A percentile compares a stretch with the other conserved stretches of the same genome.
These are phyloP conservation scores for Teunomyces gatunensis DNA, from an alignment of 805 yeast species.

Conservation along the genomic window DNA sequence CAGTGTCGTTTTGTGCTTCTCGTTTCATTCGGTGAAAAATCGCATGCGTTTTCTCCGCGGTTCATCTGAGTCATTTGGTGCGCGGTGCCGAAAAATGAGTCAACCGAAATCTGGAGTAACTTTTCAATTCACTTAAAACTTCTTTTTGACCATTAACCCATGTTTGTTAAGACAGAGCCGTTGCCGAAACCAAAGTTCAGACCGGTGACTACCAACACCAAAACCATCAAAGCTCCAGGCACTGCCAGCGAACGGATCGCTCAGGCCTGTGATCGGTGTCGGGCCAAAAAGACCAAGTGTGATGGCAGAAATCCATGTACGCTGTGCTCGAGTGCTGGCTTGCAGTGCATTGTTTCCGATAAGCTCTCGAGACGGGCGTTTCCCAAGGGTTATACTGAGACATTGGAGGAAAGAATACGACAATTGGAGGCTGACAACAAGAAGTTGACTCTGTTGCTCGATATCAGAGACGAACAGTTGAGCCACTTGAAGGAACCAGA, in stretches of 20 bases:
- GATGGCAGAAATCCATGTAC: slow-evolving; percentile 79
- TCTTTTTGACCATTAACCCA: neutral
- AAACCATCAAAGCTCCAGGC: slow-evolving; percentile 67
- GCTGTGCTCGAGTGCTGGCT: slow-evolving; percentile 78
- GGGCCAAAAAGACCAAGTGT: slow-evolving; percentile 76
- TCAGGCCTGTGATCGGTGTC: slow-evolving; percentile 88
- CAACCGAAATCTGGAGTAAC: slow-evolving; percentile 2
- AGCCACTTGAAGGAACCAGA: slow-evolving; percentile 27
- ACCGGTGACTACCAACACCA: slow-evolving; percentile 19
- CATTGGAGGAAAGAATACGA: slow-evolving; percentile 82
- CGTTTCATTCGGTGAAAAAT: neutral
- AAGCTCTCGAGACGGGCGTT: slow-evolving; percentile 81
- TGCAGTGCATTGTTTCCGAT: slow-evolving; percentile 86
- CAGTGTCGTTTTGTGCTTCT: neutral
- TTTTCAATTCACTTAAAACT: neutral
- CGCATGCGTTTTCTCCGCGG: neutral
- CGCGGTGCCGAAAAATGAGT: neutral
- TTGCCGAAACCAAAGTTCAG: neutral
- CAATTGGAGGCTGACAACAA: slow-evolving; percentile 81
- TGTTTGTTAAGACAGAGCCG: neutral
- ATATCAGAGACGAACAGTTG: slow-evolving; percentile 61
- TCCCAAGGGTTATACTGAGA: slow-evolving; percentile 91
- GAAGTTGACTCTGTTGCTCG: slow-evolving; percentile 60
- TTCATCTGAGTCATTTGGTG: neutral
- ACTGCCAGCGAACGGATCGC: slow-evolving; percentile 67